Percentiles rank a stretch among this genome's conserved stretches.
These are phyloP conservation scores for Lyophyllum shimeji DNA, from an alignment of 768 basidiomycete genomes.

Conservation along the genomic window DNA sequence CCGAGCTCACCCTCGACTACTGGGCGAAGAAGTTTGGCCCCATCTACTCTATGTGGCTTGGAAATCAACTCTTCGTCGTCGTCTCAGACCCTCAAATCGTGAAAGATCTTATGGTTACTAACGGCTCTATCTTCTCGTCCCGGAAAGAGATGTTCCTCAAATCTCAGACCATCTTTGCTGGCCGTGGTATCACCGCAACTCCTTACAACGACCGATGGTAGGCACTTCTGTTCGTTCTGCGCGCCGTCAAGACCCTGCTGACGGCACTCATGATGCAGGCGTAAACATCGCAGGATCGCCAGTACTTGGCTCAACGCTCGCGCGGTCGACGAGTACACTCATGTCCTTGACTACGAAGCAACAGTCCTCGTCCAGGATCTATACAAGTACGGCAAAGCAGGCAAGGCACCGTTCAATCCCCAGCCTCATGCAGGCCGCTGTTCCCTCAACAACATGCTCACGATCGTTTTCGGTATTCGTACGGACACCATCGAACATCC, in stretches of 20 bases:
- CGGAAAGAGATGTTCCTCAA: slow-evolving; percentile 48
- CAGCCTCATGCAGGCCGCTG: slow-evolving; percentile 38
- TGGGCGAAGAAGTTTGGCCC: slow-evolving; percentile 46
- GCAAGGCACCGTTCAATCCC: slow-evolving; percentile 35
- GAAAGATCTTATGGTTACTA: slow-evolving; percentile 43
- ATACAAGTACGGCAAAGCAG: slow-evolving; percentile 30
- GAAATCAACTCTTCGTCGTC: slow-evolving; percentile 46
- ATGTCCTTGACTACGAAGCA: slow-evolving; percentile 39
- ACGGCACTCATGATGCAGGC: slow-evolving; percentile 25
- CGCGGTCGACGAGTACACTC: slow-evolving; percentile 34
- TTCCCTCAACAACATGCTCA: slow-evolving; percentile 45
- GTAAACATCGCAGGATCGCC: slow-evolving; percentile 43
- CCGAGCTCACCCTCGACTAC: slow-evolving; percentile 39
- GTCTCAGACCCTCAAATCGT: slow-evolving; percentile 44
- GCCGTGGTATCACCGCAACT: slow-evolving; percentile 43
- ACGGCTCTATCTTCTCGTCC: slow-evolving; percentile 45
- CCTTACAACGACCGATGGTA: slow-evolving; percentile 44
- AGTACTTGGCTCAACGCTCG: slow-evolving; percentile 28
- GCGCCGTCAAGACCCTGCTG: neutral
- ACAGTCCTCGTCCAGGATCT: slow-evolving; percentile 36
- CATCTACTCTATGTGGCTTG: slow-evolving; percentile 45
- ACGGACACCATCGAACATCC: slow-evolving; percentile 38
- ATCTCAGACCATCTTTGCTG: slow-evolving; percentile 40
- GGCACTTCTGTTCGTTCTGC: neutral
- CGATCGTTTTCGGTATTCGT: slow-evolving; percentile 40